These are phyloP conservation scores for Magnaporthiopsis incrustans DNA, from an alignment of 2,329 filamentous ascomycete species.

Conservation along the genomic window DNA sequence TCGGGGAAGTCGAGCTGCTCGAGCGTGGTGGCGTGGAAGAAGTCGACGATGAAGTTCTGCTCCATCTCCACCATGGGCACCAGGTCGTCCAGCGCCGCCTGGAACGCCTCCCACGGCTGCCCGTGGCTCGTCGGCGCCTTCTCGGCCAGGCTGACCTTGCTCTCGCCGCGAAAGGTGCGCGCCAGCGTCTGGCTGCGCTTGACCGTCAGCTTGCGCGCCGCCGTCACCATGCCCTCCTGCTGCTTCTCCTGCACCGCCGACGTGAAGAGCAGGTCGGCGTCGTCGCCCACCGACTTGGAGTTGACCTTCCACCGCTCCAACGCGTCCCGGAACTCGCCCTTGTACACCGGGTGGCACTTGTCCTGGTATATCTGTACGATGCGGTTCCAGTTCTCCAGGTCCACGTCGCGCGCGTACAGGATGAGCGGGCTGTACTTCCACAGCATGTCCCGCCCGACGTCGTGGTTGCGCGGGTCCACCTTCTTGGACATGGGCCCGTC, in stretches of 20 bases:
- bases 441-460: conserved; percentile 61
- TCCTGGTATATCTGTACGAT: conserved; percentile 75
- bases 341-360: conserved; percentile 68
- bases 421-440: conserved; percentile 87
- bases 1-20: conserved; percentile 79
- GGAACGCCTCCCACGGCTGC: conserved; percentile 74
- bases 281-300: conserved; percentile 68
- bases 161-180: conserved; percentile 47
- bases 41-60: conserved; percentile 94
- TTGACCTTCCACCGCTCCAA: conserved; percentile 72
- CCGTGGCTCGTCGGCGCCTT: conserved; percentile 57
- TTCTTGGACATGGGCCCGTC: conserved; percentile 55
- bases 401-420: conserved; percentile 81
- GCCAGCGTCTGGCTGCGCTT: conserved; percentile 87
- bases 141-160: conserved; percentile 38
- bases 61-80: conserved; percentile 81
- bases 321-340: conserved; percentile 72
- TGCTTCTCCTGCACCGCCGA: conserved; percentile 72
- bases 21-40: conserved; percentile 88
- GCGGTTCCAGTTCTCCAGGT: conserved; percentile 71
- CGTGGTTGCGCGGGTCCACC: conserved; percentile 63
- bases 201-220: conserved; percentile 84
- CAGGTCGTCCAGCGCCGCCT: conserved; percentile 71
- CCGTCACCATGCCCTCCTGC: conserved; percentile 61
- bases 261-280: conserved; percentile 81